Percentiles rank a stretch among this genome's conserved stretches.
Conservation (phyloP, 177 flowering plant genomes). For the Tripterygium wilfordii region DNA sequence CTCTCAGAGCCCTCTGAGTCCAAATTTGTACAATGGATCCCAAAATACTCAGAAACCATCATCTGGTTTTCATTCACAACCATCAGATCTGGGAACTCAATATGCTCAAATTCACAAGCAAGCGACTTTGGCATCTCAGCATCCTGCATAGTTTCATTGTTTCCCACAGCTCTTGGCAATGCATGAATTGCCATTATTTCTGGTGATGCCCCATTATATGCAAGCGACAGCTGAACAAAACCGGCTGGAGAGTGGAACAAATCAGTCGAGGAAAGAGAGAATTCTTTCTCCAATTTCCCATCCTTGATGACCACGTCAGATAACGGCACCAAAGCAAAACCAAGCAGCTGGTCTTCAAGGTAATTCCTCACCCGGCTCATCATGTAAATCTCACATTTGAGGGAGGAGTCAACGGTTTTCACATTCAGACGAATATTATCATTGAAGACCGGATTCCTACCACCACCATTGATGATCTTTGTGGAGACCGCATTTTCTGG, state of each 20-base stretch:
- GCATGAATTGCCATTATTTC: constrained; percentile 57
- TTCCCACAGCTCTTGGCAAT: constrained; percentile 14
- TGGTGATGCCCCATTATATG: constrained; percentile 58
- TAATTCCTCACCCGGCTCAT: constrained; percentile 84
- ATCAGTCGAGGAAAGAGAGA: constrained; percentile 87
- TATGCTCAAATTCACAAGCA: constrained; percentile 45
- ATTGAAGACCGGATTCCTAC: constrained; percentile 80
- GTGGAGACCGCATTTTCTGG: constrained; percentile 71
- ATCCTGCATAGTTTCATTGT: constrained; percentile 28
- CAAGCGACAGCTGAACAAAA: constrained; percentile 61
- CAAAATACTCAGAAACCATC: constrained; percentile 84
- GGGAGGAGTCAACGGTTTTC: constrained; percentile 45
- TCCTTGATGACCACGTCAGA: constrained; percentile 52
- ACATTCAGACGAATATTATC: constrained; percentile 55
- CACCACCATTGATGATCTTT: constrained; percentile 80
- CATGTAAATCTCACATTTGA: constrained; percentile 97
- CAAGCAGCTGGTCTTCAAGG: constrained; percentile 83
- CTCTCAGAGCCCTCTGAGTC: constrained; percentile 59
- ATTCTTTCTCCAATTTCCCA: constrained; percentile 71
- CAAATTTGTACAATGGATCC: constrained; percentile 30
- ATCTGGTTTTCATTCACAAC: constrained; percentile 63
- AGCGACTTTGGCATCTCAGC: constrained; percentile 27
- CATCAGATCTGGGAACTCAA: constrained; percentile 87
- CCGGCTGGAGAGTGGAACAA: constrained; percentile 94
- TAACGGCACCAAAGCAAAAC: constrained; percentile 80